phyloP scores from a whole-genome alignment of 495 filamentous ascomycete genomes.

The Neurospora sp. region DNA sequence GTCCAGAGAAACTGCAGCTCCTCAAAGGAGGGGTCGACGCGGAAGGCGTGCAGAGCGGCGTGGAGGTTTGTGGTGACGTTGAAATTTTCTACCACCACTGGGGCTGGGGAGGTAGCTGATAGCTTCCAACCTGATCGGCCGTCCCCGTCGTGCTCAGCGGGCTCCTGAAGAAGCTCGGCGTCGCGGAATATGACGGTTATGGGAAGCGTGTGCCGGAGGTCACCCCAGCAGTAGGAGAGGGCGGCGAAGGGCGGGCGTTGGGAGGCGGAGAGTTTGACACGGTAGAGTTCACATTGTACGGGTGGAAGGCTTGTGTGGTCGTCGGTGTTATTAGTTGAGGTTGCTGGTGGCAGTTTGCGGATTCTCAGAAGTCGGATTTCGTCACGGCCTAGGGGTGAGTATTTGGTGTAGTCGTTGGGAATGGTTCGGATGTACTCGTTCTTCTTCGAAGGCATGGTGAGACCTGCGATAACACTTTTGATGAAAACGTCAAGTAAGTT shows the following conservation, averaged over 20 bases:
- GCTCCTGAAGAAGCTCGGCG: not conserved
- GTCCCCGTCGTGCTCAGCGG: not conserved
- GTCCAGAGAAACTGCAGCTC: slow-evolving; percentile 5
- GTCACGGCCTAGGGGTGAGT: not conserved
- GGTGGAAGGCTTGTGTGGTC: not conserved
- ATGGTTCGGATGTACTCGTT: not conserved
- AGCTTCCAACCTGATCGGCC: not conserved
- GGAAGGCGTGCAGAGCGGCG: slow-evolving; percentile 3
- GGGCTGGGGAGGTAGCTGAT: not conserved
- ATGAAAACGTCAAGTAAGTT: not conserved
- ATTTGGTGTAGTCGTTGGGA: not conserved
- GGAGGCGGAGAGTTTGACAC: not conserved
- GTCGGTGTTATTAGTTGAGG: not conserved
- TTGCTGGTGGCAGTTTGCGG: not conserved
- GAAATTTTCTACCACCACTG: not conserved
- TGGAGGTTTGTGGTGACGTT: not conserved
- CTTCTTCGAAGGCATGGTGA: not conserved
- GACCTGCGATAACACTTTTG: not conserved
- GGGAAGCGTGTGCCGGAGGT: not conserved
- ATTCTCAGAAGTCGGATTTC: not conserved
- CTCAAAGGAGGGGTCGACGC: not conserved
- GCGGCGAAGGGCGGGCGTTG: not conserved
- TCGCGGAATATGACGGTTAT: not conserved
- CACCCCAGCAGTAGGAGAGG: not conserved
- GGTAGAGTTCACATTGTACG: not conserved